phyloP scores from a whole-genome alignment of 148 eudicot species.

The Vaccinium darrowii region DNA sequence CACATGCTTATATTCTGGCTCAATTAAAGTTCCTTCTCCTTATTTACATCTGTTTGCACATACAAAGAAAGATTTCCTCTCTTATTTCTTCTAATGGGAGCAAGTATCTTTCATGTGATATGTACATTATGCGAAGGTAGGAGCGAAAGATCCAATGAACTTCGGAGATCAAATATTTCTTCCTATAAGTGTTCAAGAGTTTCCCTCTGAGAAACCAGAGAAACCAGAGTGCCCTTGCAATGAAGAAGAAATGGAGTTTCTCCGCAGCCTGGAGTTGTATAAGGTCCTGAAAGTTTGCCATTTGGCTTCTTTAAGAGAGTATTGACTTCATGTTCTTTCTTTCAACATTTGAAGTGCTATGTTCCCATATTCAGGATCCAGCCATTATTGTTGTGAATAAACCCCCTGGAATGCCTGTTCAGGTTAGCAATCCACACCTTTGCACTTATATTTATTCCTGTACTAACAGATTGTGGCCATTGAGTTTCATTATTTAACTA shows the following conservation, averaged over 20 bases:
- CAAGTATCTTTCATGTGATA: background rate
- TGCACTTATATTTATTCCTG: background rate
- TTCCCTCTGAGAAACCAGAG: constrained; percentile 26
- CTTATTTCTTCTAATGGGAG: background rate
- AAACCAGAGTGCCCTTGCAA: constrained; percentile 25
- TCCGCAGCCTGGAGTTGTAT: constrained; percentile 68
- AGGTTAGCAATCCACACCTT: constrained; percentile 41
- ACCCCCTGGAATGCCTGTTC: constrained; percentile 93
- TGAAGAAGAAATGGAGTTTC: constrained; percentile 63
- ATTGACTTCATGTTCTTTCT: background rate
- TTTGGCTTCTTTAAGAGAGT: background rate
- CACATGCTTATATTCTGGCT: background rate
- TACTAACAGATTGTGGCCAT: background rate
- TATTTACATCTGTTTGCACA: background rate
- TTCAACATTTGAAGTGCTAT: background rate
- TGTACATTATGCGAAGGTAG: constrained; percentile 49
- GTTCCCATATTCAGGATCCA: constrained; percentile 53
- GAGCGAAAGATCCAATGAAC: constrained; percentile 72
- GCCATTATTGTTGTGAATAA: constrained; percentile 89
- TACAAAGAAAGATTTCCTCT: background rate
- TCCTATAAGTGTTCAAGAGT: constrained; percentile 60
- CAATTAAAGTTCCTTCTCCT: background rate
- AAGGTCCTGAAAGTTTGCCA: constrained; percentile 49
- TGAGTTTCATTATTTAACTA: background rate
- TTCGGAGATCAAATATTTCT: constrained; percentile 71